Conservation (phyloP, 2,329 filamentous ascomycete species). For the Ceratocystis smalleyi region DNA sequence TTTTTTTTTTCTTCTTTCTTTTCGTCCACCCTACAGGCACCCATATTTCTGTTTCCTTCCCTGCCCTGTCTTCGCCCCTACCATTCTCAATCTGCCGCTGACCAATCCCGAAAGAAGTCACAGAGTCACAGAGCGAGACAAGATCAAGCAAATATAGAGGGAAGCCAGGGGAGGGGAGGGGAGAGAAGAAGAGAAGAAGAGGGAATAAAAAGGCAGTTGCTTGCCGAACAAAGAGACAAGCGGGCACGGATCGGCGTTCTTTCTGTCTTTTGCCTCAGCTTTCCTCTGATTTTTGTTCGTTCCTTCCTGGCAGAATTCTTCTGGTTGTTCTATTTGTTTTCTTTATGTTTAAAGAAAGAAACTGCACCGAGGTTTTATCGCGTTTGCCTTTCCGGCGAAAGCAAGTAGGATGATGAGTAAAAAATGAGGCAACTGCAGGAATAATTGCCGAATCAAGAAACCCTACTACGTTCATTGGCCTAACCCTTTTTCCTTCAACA, state of each 20-base stretch:
- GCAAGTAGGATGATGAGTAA: not conserved
- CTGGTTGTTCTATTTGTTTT: not conserved
- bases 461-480: not conserved
- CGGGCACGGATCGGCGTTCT: not conserved
- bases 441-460: not conserved
- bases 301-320: not conserved
- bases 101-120: not conserved
- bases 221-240: not conserved
- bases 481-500: not conserved
- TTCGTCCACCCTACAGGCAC: not conserved
- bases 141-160: not conserved
- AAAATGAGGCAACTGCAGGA: not conserved
- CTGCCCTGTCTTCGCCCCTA: not conserved
- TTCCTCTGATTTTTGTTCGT: not conserved
- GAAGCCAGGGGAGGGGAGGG: not conserved
- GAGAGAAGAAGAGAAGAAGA: not conserved
- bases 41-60: not conserved
- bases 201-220: too few species aligned
- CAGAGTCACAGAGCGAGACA: not conserved
- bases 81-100: not conserved
- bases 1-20: too few species aligned
- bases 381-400: not conserved
- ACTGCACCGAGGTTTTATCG: not conserved
- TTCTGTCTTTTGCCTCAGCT: not conserved
- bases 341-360: not conserved